Evolutionary conservation across 1,139 yeast species (phyloP), one percentile per base, ranked within the genome.

Genomic region (Meyerozyma sp.): DNA sequence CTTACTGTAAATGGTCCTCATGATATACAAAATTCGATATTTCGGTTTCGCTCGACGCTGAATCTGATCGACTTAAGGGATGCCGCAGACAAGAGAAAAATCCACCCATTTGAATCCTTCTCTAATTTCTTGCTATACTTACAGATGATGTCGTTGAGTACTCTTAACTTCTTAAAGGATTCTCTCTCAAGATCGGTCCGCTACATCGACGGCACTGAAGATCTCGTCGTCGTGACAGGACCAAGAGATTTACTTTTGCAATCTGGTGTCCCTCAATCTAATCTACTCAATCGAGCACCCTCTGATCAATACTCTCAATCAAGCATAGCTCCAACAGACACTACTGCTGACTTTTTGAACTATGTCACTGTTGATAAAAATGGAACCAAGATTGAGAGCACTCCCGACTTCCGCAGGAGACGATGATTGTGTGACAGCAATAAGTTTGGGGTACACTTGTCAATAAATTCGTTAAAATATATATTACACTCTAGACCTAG

Each of bases 231-330:
- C 37, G 63, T 81, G 4, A 54, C 66, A 8, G 87, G 87, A 0
- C 85, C 86, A 13, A 68, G 85, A 45, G 74, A 70, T 35, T 51
- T 81, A 6, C 57, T 81, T 39, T 54, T 81, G 10, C 83, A 79
- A 50, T 68, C 75, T 14, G 64, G 59, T 41, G 53, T 55, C 2
- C 14, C 29, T 14, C 32, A 11, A 32, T 14, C 35, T 18, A 36
- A 25, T 16, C 14, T 32, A 16, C 26, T 34, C 21, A 27, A 27
- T 27, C 29, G 11, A n/a, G 29, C 13, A 10, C 5, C 29, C 7
- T 11, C 29, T 9, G 29, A 27, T 10, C 29, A 27, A n/a, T 27
- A 9, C 7, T 9, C 29, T n/a, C 29, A 11, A 7, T n/a, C 11
- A 27, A 27, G 13, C 5, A 21, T 21, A 27, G 13, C 11, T 11